phyloP scores from a whole-genome alignment of 2,329 filamentous ascomycete species.

The Scleromitrula shiraiana region DNA sequence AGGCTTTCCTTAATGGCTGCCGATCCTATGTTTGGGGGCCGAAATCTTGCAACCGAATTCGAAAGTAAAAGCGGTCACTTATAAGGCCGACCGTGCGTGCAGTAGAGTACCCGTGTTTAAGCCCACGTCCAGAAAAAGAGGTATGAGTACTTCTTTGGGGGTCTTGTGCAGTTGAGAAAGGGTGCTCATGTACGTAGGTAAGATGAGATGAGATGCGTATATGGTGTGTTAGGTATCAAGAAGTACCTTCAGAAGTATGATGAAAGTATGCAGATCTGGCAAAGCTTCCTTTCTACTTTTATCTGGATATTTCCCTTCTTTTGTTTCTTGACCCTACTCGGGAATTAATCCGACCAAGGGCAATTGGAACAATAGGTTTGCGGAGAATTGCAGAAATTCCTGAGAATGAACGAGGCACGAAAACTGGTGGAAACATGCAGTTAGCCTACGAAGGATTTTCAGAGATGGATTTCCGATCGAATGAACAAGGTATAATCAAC shows the following conservation, averaged over 20 bases:
- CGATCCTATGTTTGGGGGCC: constrained; percentile 3
- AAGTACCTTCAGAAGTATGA: background rate
- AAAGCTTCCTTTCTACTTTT: background rate
- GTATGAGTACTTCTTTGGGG: no score
- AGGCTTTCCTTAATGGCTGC: constrained; percentile 1
- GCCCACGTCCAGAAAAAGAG: background rate
- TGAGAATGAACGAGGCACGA: constrained; percentile 9
- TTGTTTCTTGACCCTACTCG: constrained; percentile 5
- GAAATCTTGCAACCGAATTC: background rate
- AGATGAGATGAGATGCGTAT: no score
- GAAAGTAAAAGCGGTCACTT: background rate
- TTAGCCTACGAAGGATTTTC: constrained; percentile 9
- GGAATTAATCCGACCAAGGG: constrained; percentile 7
- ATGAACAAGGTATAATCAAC: constrained; percentile 4
- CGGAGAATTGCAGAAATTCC: constrained; percentile 10
- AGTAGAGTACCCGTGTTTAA: background rate
- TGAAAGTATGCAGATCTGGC: background rate
- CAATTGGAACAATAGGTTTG: constrained; percentile 6
- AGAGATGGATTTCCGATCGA: constrained; percentile 4
- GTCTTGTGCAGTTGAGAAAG: no score
- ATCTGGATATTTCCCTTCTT: constrained; percentile 3
- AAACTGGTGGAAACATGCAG: constrained; percentile 10
- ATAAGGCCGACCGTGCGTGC: constrained; percentile 2
- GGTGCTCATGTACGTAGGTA: constrained; percentile 6
- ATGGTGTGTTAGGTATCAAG: constrained; percentile 1